Evolutionary conservation across 1,139 yeast species (phyloP), one percentile per base, ranked within the genome.

Genomic region (Blastobotrys persicus): DNA sequence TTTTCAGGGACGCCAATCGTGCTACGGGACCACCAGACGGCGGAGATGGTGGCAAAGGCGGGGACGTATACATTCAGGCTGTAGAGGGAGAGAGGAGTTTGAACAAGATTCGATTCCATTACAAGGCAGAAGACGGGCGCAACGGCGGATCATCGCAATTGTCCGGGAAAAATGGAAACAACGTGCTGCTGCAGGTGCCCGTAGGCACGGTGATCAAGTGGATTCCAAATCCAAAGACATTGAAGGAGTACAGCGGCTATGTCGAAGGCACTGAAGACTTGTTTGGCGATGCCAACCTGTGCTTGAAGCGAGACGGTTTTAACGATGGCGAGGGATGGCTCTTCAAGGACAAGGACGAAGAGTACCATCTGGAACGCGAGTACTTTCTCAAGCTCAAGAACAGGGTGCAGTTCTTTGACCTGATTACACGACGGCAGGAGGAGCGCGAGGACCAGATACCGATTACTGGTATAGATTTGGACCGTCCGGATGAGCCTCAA

Each of bases 11-110:
- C 59, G 88, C 96, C 1, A 87, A 89, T 46, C 72, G 88, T 40
- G 77, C 96, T 0, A 75, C 77, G 16, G 98, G 98, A 0, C 98
- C 98, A 0, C 95, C 98, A 0, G 96, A 91, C 66, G 98, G 98
- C 19, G 98, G 98, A 13, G 98, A 92, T 67, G 98, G 98, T 19
- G 98, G 98, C 4, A 73, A 76, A 54, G 98, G 98, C 11, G 98
- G 98, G 1, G 77, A 85, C 48, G 78, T 92, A 2, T 91, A 84
- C 63, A 78, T 92, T 3, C 87, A 83, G 63, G 96, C 95, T 1
- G 83, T 84, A 1, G 81, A 79, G 41, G 87, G 85, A 13, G 61
- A 84, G 48, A 78, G 83, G 34, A 59, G 63, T 32, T 69, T 92
- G 52, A 91, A 88, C 60, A 80, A 81, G 56, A 63, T 92, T 19